Conservation (phyloP, 169 alveolate species). For the Eimeria zaria region DNA sequence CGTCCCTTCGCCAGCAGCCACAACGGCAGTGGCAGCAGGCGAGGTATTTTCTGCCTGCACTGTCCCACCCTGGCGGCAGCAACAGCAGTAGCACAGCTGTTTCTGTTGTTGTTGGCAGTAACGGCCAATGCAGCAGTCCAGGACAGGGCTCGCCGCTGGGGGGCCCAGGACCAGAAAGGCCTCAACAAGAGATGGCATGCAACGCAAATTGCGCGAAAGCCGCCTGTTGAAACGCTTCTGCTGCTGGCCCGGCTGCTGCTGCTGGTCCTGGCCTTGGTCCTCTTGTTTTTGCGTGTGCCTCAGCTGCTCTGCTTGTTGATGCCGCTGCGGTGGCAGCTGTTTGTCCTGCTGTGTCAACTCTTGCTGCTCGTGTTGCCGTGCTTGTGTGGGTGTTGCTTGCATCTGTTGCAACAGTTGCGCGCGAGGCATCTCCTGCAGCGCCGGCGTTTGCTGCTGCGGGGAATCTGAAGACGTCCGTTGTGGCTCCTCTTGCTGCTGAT, state of each 20-base stretch:
- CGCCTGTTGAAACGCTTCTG: not conserved
- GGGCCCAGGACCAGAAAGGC: constrained; percentile 60
- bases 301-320: not conserved
- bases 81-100: constrained; percentile 41
- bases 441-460: not conserved
- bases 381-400: not conserved
- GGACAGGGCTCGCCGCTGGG: constrained; percentile 45
- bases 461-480: not conserved
- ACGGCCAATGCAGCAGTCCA: constrained; percentile 36
- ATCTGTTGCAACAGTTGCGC: constrained; percentile 18
- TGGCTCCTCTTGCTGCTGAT: not conserved
- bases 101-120: constrained; percentile 19
- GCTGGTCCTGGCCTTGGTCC: not conserved
- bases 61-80: not conserved
- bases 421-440: constrained; percentile 1
- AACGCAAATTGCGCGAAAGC: constrained; percentile 2
- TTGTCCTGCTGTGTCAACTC: not conserved
- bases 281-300: not conserved
- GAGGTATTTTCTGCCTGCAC: not conserved
- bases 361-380: constrained; percentile 7
- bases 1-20: not conserved
- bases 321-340: not conserved
- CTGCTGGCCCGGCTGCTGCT: constrained; percentile 10
- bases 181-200: constrained; percentile 58
- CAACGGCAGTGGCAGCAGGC: constrained; percentile 2